These are phyloP conservation scores for Taxillus chinensis DNA, from an alignment of 164 flowering plant genomes.

Conservation along the genomic window DNA sequence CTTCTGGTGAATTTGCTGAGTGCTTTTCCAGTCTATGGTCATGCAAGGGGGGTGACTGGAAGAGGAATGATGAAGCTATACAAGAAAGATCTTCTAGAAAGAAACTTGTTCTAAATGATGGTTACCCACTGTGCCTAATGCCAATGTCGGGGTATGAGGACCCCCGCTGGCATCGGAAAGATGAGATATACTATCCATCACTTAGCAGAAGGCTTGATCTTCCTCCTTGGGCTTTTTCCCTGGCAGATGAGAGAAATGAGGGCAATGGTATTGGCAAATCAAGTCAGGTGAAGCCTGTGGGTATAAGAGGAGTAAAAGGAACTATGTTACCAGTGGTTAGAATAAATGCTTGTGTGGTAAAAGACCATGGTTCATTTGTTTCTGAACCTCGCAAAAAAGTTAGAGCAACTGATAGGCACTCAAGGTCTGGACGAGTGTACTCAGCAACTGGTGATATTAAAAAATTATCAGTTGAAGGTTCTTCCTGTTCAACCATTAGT, in stretches of 20 bases:
- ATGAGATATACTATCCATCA: conserved; percentile 71
- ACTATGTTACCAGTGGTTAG: conserved; percentile 69
- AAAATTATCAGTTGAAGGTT: conserved; percentile 38
- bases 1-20: conserved; percentile 30
- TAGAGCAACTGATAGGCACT: conserved; percentile 52
- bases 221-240: conserved; percentile 79
- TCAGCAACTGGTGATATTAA: conserved; percentile 39
- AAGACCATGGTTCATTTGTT: conserved; percentile 62
- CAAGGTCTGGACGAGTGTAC: conserved; percentile 35
- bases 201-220: conserved; percentile 68
- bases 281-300: conserved; percentile 34
- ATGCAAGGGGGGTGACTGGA: conserved; percentile 98
- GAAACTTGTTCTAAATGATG: conserved; percentile 80
- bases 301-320: conserved; percentile 57
- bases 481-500: conserved; percentile 25
- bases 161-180: conserved; percentile 73
- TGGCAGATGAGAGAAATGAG: conserved; percentile 63
- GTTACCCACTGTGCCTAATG: conserved; percentile 86
- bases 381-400: conserved; percentile 53
- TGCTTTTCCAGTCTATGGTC: conserved; percentile 75
- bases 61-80: conserved; percentile 61
- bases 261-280: conserved; percentile 22
- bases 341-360: conserved; percentile 90
- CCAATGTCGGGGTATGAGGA: conserved; percentile 77
- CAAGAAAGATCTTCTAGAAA: conserved; percentile 50